Base-by-base conservation (phyloP, 2,329 filamentous ascomycete genomes). In the Trichoderma atrobrunneum region DNA sequence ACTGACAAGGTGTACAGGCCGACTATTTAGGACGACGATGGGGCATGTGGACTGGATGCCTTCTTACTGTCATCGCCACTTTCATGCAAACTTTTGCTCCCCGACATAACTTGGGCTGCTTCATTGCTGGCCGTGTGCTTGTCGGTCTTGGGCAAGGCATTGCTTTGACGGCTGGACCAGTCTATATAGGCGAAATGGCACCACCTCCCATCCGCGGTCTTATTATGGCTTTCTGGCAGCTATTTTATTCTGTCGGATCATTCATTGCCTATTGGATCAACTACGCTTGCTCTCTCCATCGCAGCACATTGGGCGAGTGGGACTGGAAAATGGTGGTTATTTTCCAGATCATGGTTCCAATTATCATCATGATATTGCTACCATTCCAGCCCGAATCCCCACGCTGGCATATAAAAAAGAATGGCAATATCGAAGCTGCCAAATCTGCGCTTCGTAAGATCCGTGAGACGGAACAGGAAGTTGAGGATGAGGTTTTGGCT, bases 291-390 rank as follows among this genome's bases (percentile, higher is more conserved):
- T 64, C 62, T 21, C 62, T 64, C 4, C 62, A 64, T 30, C 62
- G 62, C 26, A 51, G 6, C 3, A 21, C 18, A 10, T 30, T 64
- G 39, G 62, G 62, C 1, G 62, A 64, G 1, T 64, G 62, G 62
- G 62, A 64, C 43, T 64, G 62, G 62, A 64, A 51, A n/a, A 64
- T 64, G 62, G 62, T 64, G 26, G 62, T 64, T 24, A 64, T 64
- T 14, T 64, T 64, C 39, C 62, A 64, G 39, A 64, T 64, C 18
- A 64, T 64, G 62, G 62, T 64, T 8, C 62, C 62, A 0, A 64
- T 64, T 6, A 64, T 64, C 11, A 64, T 64, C 39, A 64, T 64
- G 62, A 30, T 64, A 4, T 26, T 64, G 5, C 7, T 64, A 16
- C 62, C 62, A 7, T 64, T 64, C n/a, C 62, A 64, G 12, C 62